These are phyloP conservation scores for Cardamine occulta DNA, from an alignment of 345 rosid genomes.

Conservation along the genomic window DNA sequence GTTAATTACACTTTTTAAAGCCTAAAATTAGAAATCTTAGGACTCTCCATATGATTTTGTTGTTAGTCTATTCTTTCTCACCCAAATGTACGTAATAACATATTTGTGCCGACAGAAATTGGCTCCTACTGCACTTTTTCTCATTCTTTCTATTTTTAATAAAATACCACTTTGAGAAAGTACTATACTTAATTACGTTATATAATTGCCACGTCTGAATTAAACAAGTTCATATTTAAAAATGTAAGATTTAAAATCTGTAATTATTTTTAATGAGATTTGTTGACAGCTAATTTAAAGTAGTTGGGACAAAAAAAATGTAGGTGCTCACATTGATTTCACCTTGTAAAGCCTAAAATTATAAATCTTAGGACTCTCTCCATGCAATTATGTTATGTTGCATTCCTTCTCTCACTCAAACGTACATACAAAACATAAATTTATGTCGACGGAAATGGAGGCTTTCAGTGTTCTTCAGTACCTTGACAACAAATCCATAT, in stretches of 20 bases:
- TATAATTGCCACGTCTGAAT: background rate
- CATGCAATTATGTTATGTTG: slow-evolving; percentile 2
- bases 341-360: slow-evolving; percentile 16
- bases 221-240: background rate
- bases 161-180: background rate
- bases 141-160: background rate
- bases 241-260: background rate
- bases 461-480: slow-evolving; percentile 38
- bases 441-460: slow-evolving; percentile 36
- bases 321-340: slow-evolving; percentile 34
- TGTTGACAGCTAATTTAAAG: slow-evolving; percentile 32
- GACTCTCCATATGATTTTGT: background rate
- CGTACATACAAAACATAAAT: slow-evolving; percentile 13
- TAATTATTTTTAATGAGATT: background rate
- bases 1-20: background rate
- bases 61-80: background rate
- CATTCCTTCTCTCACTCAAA: slow-evolving; percentile 16
- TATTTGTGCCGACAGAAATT: background rate
- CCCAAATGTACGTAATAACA: background rate
- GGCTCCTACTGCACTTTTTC: background rate
- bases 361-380: slow-evolving; percentile 20
- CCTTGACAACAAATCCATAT: slow-evolving; percentile 43
- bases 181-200: background rate
- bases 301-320: slow-evolving; percentile 27
- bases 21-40: background rate